Conservation (phyloP, 78 protist genomes). For the Neovahlkampfia damariscottae region DNA sequence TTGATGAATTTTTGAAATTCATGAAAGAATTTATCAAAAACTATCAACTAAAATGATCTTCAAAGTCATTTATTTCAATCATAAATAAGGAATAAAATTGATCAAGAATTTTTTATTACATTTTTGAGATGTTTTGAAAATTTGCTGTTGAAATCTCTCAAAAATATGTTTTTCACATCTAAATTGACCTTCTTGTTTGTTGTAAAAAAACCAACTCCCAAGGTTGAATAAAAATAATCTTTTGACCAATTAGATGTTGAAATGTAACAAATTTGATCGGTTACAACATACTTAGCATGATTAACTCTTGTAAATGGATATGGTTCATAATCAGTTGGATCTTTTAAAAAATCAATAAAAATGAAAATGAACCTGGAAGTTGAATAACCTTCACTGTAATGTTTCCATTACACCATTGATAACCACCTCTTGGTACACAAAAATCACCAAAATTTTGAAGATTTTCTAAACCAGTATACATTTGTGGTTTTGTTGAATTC, state of each 20-base stretch:
- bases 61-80: too few species aligned
- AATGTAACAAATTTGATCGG: conserved; percentile 42
- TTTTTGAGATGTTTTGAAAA: too few species aligned
- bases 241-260: conserved; percentile 57
- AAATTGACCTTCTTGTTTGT: too few species aligned
- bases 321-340: conserved; percentile 22
- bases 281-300: conserved; percentile 71
- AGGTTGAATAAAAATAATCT: conserved; percentile 54
- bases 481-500: conserved; percentile 42
- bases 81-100: too few species aligned
- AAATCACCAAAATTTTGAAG: neutral
- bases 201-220: too few species aligned
- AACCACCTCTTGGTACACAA: too few species aligned
- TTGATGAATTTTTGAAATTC: too few species aligned
- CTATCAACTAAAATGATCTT: too few species aligned
- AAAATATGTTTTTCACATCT: too few species aligned
- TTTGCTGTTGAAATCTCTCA: too few species aligned
- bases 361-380: conserved; percentile 12
- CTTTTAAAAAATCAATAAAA: conserved; percentile 40
- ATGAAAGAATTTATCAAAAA: too few species aligned
- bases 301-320: conserved; percentile 68
- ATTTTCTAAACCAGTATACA: neutral
- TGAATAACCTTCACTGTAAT: neutral
- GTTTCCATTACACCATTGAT: neutral
- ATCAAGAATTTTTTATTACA: too few species aligned